Percentiles rank a stretch among this genome's conserved stretches.
Evolutionary conservation across 306 rosid genomes (phyloP).

Genomic region (Vicia sativa): DNA sequence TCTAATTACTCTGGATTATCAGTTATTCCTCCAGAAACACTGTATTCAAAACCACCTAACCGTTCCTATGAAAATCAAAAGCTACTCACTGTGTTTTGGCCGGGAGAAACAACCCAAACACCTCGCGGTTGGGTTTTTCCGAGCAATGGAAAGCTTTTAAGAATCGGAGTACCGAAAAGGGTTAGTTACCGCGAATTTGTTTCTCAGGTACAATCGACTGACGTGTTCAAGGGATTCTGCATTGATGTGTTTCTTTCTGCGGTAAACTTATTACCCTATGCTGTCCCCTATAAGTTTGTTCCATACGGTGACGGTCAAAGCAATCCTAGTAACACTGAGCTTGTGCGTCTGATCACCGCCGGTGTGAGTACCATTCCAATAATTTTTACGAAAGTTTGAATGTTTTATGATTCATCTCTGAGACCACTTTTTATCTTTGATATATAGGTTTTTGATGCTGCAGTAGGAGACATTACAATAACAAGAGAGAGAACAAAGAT

Average conservation of each 20-base stretch:
- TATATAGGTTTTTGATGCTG: constrained; percentile 77
- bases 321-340: constrained; percentile 72
- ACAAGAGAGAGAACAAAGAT: constrained; percentile 81
- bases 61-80: constrained; percentile 57
- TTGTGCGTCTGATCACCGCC: constrained; percentile 64
- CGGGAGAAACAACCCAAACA: constrained; percentile 67
- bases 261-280: constrained; percentile 76
- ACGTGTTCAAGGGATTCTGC: constrained; percentile 79
- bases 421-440: constrained; percentile 38
- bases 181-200: constrained; percentile 71
- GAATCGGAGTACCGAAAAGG: constrained; percentile 74
- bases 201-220: constrained; percentile 61
- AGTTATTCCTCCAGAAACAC: constrained; percentile 62
- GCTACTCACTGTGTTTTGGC: constrained; percentile 72
- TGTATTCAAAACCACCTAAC: constrained; percentile 66
- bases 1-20: constrained; percentile 86
- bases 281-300: constrained; percentile 72
- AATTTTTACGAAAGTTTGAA: constrained; percentile 11
- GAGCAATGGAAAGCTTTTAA: constrained; percentile 74
- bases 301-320: constrained; percentile 71
- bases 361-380: constrained; percentile 65
- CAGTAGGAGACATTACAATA: constrained; percentile 89
- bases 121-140: constrained; percentile 99
- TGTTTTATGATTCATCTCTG: constrained; percentile 32
- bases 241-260: constrained; percentile 92